Conservation (phyloP, 2,329 filamentous ascomycete genomes). For the Colletotrichum spinosum region DNA sequence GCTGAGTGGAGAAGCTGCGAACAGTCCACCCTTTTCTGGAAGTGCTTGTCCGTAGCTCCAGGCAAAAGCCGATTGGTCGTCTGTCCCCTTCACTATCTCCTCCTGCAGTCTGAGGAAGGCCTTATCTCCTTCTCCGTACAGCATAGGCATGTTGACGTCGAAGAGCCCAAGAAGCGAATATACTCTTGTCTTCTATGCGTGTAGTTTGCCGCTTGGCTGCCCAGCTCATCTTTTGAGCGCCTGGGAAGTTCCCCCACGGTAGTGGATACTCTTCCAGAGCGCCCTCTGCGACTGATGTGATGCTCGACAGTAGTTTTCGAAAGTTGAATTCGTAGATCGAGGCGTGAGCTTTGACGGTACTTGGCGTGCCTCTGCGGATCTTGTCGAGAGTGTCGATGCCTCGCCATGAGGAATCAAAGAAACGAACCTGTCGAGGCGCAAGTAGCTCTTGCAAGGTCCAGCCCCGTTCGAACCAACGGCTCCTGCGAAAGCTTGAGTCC, state of each 20-base stretch:
- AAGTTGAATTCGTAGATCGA: neutral
- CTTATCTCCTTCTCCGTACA: slow-evolving; percentile 42
- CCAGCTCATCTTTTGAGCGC: slow-evolving; percentile 31
- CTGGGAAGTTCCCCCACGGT: no score
- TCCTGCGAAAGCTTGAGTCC: neutral
- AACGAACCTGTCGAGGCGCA: neutral
- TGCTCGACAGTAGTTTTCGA: neutral
- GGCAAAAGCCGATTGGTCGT: slow-evolving; percentile 6
- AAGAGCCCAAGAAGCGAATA: slow-evolving; percentile 44
- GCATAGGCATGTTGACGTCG: slow-evolving; percentile 41
- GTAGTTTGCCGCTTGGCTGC: slow-evolving; percentile 40
- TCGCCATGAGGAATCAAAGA: neutral
- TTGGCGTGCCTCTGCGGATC: no score
- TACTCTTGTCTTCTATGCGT: slow-evolving; percentile 39
- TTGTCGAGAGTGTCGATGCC: no score
- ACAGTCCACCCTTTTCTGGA: neutral
- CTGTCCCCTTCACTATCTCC: neutral
- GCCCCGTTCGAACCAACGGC: neutral
- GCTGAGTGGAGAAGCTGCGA: neutral
- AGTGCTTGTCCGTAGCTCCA: neutral
- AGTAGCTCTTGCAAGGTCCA: neutral
- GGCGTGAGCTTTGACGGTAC: no score
- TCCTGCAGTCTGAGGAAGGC: slow-evolving; percentile 39
- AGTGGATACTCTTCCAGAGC: no score
- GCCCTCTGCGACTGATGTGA: slow-evolving; percentile 38